Percentiles rank a stretch among this genome's conserved stretches.
phyloP scores from a whole-genome alignment of 164 flowering plant genomes.

The Magnolia officinalis region DNA sequence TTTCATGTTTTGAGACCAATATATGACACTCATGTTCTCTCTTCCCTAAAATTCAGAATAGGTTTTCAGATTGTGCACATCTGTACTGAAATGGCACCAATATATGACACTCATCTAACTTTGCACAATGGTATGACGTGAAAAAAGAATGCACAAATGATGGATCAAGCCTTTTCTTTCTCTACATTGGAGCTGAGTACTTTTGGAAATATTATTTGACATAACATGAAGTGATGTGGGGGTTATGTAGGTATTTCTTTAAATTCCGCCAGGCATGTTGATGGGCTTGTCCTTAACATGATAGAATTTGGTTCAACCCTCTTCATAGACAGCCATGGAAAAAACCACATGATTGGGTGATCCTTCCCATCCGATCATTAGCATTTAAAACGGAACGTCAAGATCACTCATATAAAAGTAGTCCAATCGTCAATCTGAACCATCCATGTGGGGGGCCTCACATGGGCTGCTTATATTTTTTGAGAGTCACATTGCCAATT shows the following conservation, averaged over 20 bases:
- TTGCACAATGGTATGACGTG: background rate
- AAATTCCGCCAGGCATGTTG: background rate
- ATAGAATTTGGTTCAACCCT: background rate
- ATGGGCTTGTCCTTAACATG: background rate
- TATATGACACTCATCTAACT: slow-evolving; percentile 11
- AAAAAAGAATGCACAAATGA: background rate
- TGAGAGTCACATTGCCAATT: no score
- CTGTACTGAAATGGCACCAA: slow-evolving; percentile 85
- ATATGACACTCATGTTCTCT: background rate
- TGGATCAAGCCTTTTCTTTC: background rate
- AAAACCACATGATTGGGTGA: background rate
- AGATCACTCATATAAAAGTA: no score
- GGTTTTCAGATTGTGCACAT: slow-evolving; percentile 66
- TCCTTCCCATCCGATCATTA: background rate
- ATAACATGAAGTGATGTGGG: background rate
- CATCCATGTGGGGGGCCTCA: no score
- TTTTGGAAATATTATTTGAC: background rate
- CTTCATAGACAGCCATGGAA: background rate
- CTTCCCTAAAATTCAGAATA: slow-evolving; percentile 33
- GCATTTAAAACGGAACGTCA: background rate
- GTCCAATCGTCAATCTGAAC: no score
- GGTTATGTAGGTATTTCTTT: background rate
- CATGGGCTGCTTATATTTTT: no score
- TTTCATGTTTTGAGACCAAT: no score
- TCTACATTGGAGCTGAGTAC: background rate